Evolutionary conservation across 2,329 filamentous ascomycete species (phyloP).

Genomic region (Colletotrichum spinosum): DNA sequence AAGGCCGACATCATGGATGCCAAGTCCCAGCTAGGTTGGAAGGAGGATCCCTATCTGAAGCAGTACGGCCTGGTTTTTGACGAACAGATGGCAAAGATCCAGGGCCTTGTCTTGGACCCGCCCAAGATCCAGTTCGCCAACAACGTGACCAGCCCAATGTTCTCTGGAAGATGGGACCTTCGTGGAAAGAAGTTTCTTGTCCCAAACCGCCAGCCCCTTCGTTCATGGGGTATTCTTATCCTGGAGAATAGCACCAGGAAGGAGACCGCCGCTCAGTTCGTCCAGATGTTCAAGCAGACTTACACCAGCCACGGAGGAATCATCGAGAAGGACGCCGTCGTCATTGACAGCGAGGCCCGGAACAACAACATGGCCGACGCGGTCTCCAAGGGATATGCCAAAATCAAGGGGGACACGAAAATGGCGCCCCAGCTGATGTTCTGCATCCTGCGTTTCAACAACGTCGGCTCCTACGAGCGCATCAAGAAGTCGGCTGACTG

Average conservation of each 20-base stretch:
- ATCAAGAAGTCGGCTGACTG: constrained; percentile 93
- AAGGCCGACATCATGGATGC: constrained; percentile 75
- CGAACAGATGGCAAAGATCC: constrained; percentile 70
- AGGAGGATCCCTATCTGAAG: constrained; percentile 74
- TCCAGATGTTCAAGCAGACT: constrained; percentile 53
- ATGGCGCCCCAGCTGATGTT: constrained; percentile 80
- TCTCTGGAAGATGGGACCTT: constrained; percentile 86
- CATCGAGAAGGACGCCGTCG: constrained; percentile 44
- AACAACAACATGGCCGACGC: constrained; percentile 61
- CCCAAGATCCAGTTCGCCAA: constrained; percentile 78
- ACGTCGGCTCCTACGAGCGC: constrained; percentile 79
- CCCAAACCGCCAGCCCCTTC: constrained; percentile 70
- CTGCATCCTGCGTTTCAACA: constrained; percentile 79
- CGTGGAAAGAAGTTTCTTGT: constrained; percentile 81
- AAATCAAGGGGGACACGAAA: constrained; percentile 64
- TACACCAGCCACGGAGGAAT: constrained; percentile 65
- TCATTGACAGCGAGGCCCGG: constrained; percentile 41
- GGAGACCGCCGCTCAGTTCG: constrained; percentile 70
- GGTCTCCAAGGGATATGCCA: constrained; percentile 66
- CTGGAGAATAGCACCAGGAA: constrained; percentile 67
- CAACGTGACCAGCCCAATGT: constrained; percentile 68
- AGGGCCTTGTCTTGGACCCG: constrained; percentile 77
- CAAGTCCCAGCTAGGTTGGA: constrained; percentile 75
- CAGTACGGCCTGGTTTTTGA: constrained; percentile 81
- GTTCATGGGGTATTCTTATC: constrained; percentile 80